A percentile compares a stretch with the other conserved stretches of the same genome.
These are phyloP conservation scores for Rhizomucor miehei DNA, from an alignment of 371 early-diverging fungal genomes.

Conservation along the genomic window DNA sequence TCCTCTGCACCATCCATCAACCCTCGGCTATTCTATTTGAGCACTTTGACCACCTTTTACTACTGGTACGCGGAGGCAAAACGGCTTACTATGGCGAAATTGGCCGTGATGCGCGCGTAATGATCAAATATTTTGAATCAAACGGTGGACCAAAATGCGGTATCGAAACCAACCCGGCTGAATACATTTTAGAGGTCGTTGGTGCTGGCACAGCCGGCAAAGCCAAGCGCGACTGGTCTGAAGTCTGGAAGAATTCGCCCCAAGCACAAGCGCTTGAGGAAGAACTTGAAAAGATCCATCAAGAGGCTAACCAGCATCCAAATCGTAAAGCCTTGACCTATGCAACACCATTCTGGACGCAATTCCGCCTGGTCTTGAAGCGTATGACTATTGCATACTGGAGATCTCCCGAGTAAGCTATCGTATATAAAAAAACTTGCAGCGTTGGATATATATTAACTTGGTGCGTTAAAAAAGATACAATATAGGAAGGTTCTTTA, in stretches of 20 bases:
- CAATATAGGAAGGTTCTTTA: slow-evolving; percentile 55
- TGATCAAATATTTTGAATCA: slow-evolving; percentile 60
- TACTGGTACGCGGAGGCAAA: slow-evolving; percentile 68
- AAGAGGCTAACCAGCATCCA: slow-evolving; percentile 9
- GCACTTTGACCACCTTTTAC: slow-evolving; percentile 65
- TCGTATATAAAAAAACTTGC: too few species aligned
- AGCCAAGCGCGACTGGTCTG: slow-evolving; percentile 50
- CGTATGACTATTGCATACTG: slow-evolving; percentile 56
- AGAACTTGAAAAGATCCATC: slow-evolving; percentile 25
- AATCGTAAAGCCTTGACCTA: slow-evolving; percentile 17
- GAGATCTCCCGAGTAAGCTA: slow-evolving; percentile 51
- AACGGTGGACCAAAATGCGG: slow-evolving; percentile 55
- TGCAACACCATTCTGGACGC: slow-evolving; percentile 30
- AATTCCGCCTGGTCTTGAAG: slow-evolving; percentile 37
- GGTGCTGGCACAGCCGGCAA: slow-evolving; percentile 47
- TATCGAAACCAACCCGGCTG: slow-evolving; percentile 65
- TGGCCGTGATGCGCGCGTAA: slow-evolving; percentile 49
- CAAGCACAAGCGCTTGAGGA: slow-evolving; percentile 24
- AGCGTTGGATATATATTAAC: too few species aligned
- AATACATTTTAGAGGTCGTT: slow-evolving; percentile 60
- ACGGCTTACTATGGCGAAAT: slow-evolving; percentile 65
- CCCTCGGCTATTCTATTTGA: slow-evolving; percentile 63
- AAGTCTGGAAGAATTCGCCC: slow-evolving; percentile 42
- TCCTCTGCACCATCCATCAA: slow-evolving; percentile 68
- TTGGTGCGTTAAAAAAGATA: too few species aligned